A percentile compares a stretch with the other conserved stretches of the same genome.
Conservation (phyloP, 495 filamentous ascomycete genomes). For the Staphylotrichum longicolle region DNA sequence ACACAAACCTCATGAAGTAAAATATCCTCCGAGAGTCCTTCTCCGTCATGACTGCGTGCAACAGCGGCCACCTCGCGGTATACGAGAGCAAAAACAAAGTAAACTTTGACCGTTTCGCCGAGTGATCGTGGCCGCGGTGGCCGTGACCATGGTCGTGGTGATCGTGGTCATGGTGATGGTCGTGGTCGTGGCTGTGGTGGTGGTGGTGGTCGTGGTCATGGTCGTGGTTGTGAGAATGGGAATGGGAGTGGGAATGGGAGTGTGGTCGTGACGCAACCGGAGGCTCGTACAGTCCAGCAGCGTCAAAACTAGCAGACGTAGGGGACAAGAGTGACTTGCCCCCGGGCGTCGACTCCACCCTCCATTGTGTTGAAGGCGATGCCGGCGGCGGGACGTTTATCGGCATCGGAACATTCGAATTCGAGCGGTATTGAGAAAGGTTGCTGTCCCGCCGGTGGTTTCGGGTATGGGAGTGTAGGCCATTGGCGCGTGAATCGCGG, state of each 20-base stretch:
- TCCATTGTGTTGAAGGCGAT: slow-evolving; percentile 28
- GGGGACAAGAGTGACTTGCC: slow-evolving; percentile 35
- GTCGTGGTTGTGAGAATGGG: slow-evolving; percentile 26
- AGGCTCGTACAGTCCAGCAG: slow-evolving; percentile 31
- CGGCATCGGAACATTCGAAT: slow-evolving; percentile 35
- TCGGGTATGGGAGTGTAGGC: slow-evolving; percentile 29
- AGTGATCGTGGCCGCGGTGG: slow-evolving; percentile 31
- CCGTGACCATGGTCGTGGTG: slow-evolving; percentile 22
- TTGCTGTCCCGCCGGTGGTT: slow-evolving; percentile 30
- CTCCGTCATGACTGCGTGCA: slow-evolving; percentile 82
- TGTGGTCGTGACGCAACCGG: slow-evolving; percentile 19
- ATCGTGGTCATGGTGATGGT: slow-evolving; percentile 31
- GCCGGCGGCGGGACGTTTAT: slow-evolving; percentile 38
- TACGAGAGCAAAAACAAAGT: slow-evolving; percentile 64
- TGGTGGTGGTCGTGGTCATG: slow-evolving; percentile 28
- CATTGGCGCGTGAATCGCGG: slow-evolving; percentile 25
- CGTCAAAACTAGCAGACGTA: slow-evolving; percentile 28
- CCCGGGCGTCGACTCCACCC: slow-evolving; percentile 33
- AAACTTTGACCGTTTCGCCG: slow-evolving; percentile 52
- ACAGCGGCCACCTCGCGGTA: slow-evolving; percentile 66
- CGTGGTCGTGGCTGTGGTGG: slow-evolving; percentile 26
- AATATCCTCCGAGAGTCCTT: slow-evolving; percentile 95
- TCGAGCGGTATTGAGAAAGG: slow-evolving; percentile 34
- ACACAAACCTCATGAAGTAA: slow-evolving; percentile 70
- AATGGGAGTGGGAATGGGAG: slow-evolving; percentile 28